Percentiles rank a stretch among this genome's conserved stretches.
Evolutionary conservation across 1,139 yeast species (phyloP).

Genomic region (Candida pseudocylindracea): DNA sequence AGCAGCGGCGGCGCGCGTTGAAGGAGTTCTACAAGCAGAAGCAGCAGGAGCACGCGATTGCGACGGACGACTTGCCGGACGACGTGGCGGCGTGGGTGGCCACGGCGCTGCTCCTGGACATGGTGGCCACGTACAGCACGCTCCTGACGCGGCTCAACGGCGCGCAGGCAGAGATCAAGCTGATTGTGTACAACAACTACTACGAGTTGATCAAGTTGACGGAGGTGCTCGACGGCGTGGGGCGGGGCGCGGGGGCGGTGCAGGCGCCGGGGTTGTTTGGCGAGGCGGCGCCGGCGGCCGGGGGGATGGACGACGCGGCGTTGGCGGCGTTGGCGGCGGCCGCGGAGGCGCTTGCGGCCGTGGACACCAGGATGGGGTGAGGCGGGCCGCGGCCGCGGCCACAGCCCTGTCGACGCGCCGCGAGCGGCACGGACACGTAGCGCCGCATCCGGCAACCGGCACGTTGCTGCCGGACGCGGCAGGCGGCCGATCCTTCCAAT

Average conservation of each 20-base stretch:
- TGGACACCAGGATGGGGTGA: constrained; percentile 1
- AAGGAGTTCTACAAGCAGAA: neutral
- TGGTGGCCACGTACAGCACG: constrained; percentile 13
- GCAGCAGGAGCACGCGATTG: neutral
- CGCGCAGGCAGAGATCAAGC: constrained; percentile 19
- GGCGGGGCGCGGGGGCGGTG: neutral
- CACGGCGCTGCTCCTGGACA: constrained; percentile 9
- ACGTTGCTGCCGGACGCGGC: no score
- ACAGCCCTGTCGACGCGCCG: no score
- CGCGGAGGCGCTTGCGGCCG: no score
- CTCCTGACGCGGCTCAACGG: constrained; percentile 12
- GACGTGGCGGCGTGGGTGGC: constrained; percentile 6
- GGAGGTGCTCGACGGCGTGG: constrained; percentile 8
- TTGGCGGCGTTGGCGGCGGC: no score
- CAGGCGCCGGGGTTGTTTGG: no score
- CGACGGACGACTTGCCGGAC: constrained; percentile 3
- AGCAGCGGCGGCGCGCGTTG: neutral
- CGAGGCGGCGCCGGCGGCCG: no score
- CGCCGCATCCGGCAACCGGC: constrained; percentile 1
- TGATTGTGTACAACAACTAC: constrained; percentile 24
- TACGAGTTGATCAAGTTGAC: constrained; percentile 20
- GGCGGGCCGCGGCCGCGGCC: neutral
- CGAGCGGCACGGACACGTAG: no score
- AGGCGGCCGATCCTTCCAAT: no score
- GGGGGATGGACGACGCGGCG: no score